These are phyloP conservation scores for Cynara cardunculus DNA, from an alignment of 129 eudicot genomes.

Conservation along the genomic window DNA sequence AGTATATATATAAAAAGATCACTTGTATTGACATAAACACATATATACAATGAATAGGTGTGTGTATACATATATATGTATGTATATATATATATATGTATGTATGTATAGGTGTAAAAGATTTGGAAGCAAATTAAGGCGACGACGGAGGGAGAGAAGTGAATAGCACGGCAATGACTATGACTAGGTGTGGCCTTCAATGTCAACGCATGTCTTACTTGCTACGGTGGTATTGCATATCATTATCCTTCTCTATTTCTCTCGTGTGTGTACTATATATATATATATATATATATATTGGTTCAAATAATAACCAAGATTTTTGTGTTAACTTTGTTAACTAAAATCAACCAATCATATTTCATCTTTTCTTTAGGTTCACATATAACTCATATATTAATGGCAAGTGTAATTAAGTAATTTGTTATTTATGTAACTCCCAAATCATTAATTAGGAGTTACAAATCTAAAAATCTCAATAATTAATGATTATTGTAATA, in stretches of 20 bases:
- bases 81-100: neutral
- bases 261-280: no score
- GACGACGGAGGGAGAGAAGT: conserved; percentile 21
- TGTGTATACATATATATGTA: neutral
- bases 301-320: no score
- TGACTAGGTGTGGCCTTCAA: conserved; percentile 6
- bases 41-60: neutral
- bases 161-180: conserved; percentile 39
- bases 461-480: no score
- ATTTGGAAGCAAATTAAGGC: conserved; percentile 2
- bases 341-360: no score
- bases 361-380: no score
- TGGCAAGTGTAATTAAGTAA: no score
- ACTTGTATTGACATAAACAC: neutral
- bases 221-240: conserved; percentile 8
- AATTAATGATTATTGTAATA: no score
- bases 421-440: no score
- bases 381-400: no score
- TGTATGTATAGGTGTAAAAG: neutral
- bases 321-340: no score
- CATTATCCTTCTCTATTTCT: neutral
- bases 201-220: conserved; percentile 29
- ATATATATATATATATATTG: neutral
- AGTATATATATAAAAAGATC: neutral
- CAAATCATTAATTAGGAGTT: no score